Evolutionary conservation across 2,329 filamentous ascomycete species (phyloP).

Genomic region (Neofusicoccum umdonicola): DNA sequence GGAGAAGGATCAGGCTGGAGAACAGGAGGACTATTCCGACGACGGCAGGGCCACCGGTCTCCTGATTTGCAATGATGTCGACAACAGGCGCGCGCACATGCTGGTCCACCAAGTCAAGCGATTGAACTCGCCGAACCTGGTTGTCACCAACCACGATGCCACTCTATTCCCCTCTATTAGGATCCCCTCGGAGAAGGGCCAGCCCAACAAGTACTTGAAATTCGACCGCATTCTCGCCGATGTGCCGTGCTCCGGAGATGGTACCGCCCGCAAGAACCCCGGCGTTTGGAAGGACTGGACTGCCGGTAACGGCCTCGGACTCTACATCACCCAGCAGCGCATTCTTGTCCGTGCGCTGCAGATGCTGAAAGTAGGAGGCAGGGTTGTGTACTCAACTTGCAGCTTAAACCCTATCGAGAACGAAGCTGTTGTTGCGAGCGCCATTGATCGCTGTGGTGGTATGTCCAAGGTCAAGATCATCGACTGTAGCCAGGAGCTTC

Average conservation of each 20-base stretch:
- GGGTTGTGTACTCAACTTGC: conserved; percentile 97
- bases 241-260: conserved; percentile 94
- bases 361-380: conserved; percentile 91
- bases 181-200: conserved; percentile 60
- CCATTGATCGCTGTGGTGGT: conserved; percentile 87
- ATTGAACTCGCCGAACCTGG: conserved; percentile 90
- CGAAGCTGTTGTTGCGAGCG: conserved; percentile 83
- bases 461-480: conserved; percentile 76
- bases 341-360: conserved; percentile 91
- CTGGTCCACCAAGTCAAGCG: conserved; percentile 97
- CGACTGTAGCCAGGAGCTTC: conserved; percentile 76
- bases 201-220: conserved; percentile 75
- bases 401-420: conserved; percentile 99
- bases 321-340: conserved; percentile 81
- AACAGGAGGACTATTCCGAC: conserved; percentile 59
- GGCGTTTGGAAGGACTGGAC: conserved; percentile 96
- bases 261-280: conserved; percentile 88
- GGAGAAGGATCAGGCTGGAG: conserved; percentile 27
- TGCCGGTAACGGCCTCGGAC: conserved; percentile 79
- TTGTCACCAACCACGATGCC: conserved; percentile 97
- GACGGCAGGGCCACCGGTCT: conserved; percentile 86
- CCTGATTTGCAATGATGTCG: conserved; percentile 91
- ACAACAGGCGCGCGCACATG: conserved; percentile 97
- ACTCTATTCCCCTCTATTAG: conserved; percentile 92
- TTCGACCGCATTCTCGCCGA: conserved; percentile 96